Base-by-base conservation (phyloP, 208 protist genomes). In the Crithidia sp. region DNA sequence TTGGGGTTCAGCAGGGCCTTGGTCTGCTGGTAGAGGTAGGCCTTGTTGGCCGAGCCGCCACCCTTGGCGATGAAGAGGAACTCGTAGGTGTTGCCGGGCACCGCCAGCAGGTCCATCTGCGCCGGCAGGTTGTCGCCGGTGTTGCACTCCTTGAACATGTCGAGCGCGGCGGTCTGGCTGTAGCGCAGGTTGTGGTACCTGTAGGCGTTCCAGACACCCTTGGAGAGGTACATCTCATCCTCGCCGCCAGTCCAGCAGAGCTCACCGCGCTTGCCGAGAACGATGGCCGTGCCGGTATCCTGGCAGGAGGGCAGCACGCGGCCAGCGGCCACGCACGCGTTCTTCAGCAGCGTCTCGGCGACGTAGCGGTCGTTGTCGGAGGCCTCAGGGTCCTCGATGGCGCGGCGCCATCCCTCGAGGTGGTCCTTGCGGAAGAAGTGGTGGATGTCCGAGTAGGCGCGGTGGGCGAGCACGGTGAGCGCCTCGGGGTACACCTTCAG, bases 21-120 rank as follows among this genome's bases (percentile, higher is more conserved):
- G 9, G 97, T 99, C 84, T 99, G 82, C 88, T 99, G 98, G 87
- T 93, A 99, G 17, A 99, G 90, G 80, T 93, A 99, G 3, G 97
- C 94, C 85, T 99, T 99, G 90, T 99, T 99, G 40, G 98, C 98
- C 40, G 95, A 98, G 64, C 98, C 98, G 64, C 98, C 98, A 54
- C 98, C 98, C 86, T 99, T 99, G 70, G 97, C 97, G 69, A 99
- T 90, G 85, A 99, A 99, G 19, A 98, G 82, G 82, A 99, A 99
- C 64, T 98, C 88, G 83, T 99, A 99, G 74, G 94, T 86, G 81
- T 94, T 93, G 55, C 97, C 98, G 55, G 93, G 79, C 8, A 84
- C 89, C 13, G 98, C 95, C 72, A 97, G 92, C 59, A 99, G 76
- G 67, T 99, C 98, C 58, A 99, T 91, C 88, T 99, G 98, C n/a